Conservation (phyloP, 139 green algal species). For the Chlamydomonas asymmetrica region DNA sequence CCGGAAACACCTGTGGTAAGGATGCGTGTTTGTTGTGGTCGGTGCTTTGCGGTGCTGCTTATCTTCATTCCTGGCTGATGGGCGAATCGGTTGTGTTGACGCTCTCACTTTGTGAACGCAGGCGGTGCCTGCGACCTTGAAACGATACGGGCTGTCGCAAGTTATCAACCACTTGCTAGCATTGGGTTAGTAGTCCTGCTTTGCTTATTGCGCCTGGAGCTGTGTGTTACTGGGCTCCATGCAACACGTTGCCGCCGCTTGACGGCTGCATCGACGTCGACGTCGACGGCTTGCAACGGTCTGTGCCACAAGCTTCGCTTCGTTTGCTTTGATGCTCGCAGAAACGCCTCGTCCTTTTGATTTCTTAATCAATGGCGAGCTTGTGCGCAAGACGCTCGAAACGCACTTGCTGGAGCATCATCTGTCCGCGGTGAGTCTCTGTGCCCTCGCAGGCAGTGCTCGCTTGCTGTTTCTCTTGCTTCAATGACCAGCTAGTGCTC, state of each 20-base stretch:
- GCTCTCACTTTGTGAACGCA: slow-evolving; percentile 27
- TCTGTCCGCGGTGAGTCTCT: slow-evolving; percentile 79
- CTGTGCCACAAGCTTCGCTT: neutral
- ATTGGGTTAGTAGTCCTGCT: slow-evolving; percentile 55
- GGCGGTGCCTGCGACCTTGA: slow-evolving; percentile 84
- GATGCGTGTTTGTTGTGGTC: neutral
- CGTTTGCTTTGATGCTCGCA: slow-evolving; percentile 29
- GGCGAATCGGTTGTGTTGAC: neutral
- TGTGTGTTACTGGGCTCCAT: too few species aligned
- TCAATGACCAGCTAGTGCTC: too few species aligned
- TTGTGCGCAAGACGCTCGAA: slow-evolving; percentile 84
- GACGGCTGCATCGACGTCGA: neutral
- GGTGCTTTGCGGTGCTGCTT: neutral
- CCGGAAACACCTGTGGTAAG: slow-evolving; percentile 76
- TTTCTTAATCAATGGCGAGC: slow-evolving; percentile 88
- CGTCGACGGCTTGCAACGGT: neutral
- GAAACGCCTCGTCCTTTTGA: slow-evolving; percentile 88
- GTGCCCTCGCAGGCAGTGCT: too few species aligned
- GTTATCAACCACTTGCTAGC: slow-evolving; percentile 94
- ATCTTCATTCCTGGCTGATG: neutral
- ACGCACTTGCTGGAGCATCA: slow-evolving; percentile 67
- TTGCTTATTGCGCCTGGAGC: too few species aligned
- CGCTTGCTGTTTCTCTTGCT: too few species aligned
- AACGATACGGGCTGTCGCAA: slow-evolving; percentile 93
- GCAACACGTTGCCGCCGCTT: neutral